Evolutionary conservation across 441 rosid species (phyloP).

Genomic region (Raphanus hybrid): DNA sequence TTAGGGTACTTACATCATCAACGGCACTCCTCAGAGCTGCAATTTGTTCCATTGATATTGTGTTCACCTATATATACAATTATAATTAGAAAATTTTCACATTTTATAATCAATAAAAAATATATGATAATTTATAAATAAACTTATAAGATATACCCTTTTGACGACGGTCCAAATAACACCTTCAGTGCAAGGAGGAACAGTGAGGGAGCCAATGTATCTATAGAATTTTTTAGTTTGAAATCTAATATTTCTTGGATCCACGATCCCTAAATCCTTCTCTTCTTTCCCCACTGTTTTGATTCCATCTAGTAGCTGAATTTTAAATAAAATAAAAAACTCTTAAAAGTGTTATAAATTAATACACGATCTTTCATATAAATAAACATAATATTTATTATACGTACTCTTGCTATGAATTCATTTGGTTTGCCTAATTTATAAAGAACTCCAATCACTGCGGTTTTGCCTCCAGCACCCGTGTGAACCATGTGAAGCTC

Average conservation of each 20-base stretch:
- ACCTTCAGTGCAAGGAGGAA: slow-evolving; percentile 78
- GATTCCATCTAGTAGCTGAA: slow-evolving; percentile 54
- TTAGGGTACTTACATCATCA: slow-evolving; percentile 52
- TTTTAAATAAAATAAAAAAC: neutral
- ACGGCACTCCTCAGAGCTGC: slow-evolving; percentile 49
- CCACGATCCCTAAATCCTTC: slow-evolving; percentile 47
- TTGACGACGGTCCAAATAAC: slow-evolving; percentile 64
- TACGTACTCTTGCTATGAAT: slow-evolving; percentile 45
- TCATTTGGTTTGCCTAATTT: slow-evolving; percentile 56
- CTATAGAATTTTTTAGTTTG: slow-evolving; percentile 60
- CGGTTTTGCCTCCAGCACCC: slow-evolving; percentile 40
- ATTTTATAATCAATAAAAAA: too few relatives aligned
- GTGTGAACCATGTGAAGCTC: slow-evolving; percentile 71
- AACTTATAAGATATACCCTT: slow-evolving; percentile 36
- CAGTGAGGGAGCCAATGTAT: slow-evolving; percentile 71
- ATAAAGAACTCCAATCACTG: slow-evolving; percentile 61
- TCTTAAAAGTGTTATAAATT: neutral
- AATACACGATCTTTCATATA: neutral
- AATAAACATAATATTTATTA: neutral
- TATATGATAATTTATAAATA: neutral
- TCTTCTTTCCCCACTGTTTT: slow-evolving; percentile 43
- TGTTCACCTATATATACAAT: slow-evolving; percentile 49
- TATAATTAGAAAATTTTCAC: too few relatives aligned
- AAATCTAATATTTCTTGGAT: slow-evolving; percentile 53
- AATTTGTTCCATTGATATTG: slow-evolving; percentile 61